Evolutionary conservation across 371 early-diverging fungal species (phyloP).

Genomic region (Thermomucor indicae-seudaticae): DNA sequence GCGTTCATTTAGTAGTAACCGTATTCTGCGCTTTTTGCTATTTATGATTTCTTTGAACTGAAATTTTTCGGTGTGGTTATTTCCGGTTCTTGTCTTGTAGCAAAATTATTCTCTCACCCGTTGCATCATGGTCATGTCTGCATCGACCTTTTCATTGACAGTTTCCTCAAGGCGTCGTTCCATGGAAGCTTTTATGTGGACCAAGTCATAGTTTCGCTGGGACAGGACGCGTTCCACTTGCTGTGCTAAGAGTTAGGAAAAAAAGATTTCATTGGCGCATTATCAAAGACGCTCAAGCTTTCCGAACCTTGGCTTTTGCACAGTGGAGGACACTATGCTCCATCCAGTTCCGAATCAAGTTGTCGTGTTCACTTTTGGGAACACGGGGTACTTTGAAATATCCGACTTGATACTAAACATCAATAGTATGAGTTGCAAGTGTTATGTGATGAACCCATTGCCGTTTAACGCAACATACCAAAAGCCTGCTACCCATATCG

Average conservation of each 20-base stretch:
- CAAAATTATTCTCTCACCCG: not conserved
- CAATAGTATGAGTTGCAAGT: not conserved
- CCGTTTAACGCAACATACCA: too few species aligned
- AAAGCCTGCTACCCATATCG: slow-evolving; percentile 2
- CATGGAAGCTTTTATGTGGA: not conserved
- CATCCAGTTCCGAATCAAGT: slow-evolving; percentile 4
- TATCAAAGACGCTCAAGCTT: not conserved
- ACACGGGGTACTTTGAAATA: not conserved
- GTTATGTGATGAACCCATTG: too few species aligned
- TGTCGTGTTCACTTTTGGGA: not conserved
- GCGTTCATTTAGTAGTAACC: not conserved
- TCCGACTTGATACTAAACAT: slow-evolving; percentile 7
- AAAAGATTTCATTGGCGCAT: not conserved
- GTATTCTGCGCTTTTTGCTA: slow-evolving; percentile 8
- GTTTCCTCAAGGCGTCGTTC: slow-evolving; percentile 4
- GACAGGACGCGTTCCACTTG: not conserved
- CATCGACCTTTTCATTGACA: slow-evolving; percentile 6
- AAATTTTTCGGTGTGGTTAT: not conserved
- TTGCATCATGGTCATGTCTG: slow-evolving; percentile 7
- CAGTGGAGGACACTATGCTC: slow-evolving; percentile 8
- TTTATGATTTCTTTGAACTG: slow-evolving; percentile 11
- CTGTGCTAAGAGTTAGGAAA: not conserved
- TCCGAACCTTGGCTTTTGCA: not conserved
- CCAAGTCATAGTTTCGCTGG: slow-evolving; percentile 7
- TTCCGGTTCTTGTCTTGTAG: not conserved